These are phyloP conservation scores for Blastobotrys buckinghamii DNA, from an alignment of 1,139 yeast species.

Conservation along the genomic window DNA sequence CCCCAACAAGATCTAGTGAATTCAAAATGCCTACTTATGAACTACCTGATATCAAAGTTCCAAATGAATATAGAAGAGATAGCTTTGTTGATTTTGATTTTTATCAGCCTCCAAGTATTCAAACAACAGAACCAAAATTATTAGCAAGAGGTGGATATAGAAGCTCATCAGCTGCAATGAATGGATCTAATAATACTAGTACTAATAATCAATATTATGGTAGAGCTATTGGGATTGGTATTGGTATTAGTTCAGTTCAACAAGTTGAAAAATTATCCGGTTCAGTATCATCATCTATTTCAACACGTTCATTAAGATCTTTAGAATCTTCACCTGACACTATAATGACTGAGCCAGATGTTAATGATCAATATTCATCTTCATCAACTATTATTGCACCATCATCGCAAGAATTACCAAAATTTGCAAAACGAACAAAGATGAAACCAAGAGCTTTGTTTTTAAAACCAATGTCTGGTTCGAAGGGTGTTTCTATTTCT, in stretches of 20 bases:
- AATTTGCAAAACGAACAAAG: not conserved
- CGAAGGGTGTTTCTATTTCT: not conserved
- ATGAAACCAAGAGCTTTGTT: slow-evolving; percentile 9
- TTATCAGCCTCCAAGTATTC: slow-evolving; percentile 1
- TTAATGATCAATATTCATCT: not conserved
- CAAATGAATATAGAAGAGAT: too few species aligned
- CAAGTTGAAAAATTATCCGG: not conserved
- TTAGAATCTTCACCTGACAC: slow-evolving; percentile 9
- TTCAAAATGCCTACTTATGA: too few species aligned
- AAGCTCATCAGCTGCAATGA: not conserved
- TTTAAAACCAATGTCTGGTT: slow-evolving; percentile 5
- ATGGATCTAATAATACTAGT: not conserved
- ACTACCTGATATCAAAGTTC: too few species aligned
- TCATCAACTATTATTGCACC: not conserved
- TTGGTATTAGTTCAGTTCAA: slow-evolving; percentile 4
- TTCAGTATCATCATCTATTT: slow-evolving; percentile 5
- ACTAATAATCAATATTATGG: not conserved
- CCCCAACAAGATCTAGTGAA: too few species aligned
- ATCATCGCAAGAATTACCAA: not conserved
- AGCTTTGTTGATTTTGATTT: slow-evolving; percentile 8
- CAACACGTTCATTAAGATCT: slow-evolving; percentile 9
- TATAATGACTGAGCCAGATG: slow-evolving; percentile 10
- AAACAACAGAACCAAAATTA: not conserved
- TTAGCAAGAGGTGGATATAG: not conserved
- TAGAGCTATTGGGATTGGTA: slow-evolving; percentile 4